Conservation (phyloP, 805 yeast species). For the Metschnikowia peoriensis region DNA sequence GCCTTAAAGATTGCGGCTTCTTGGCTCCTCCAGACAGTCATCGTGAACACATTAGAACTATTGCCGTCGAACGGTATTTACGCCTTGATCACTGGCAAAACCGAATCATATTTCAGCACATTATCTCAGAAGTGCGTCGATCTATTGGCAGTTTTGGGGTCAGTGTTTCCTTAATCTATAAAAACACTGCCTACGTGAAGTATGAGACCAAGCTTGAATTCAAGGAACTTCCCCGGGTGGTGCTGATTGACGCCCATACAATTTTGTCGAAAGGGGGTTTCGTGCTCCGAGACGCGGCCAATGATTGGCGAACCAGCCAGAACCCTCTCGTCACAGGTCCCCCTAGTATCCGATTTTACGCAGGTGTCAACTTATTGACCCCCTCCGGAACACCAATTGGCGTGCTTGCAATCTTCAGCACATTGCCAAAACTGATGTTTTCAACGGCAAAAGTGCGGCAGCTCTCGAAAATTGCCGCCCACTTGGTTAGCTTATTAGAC, state of each 20-base stretch:
- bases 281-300: slow-evolving; percentile 54
- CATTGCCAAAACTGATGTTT: slow-evolving; percentile 37
- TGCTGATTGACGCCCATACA: slow-evolving; percentile 69
- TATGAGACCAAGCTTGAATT: slow-evolving; percentile 47
- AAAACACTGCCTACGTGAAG: slow-evolving; percentile 48
- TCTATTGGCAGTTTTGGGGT: slow-evolving; percentile 50
- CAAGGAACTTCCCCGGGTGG: slow-evolving; percentile 50
- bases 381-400: slow-evolving; percentile 51
- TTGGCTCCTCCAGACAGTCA: slow-evolving; percentile 61
- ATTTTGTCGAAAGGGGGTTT: slow-evolving; percentile 57
- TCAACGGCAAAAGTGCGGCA: slow-evolving; percentile 31
- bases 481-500: slow-evolving; percentile 42
- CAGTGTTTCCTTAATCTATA: slow-evolving; percentile 56
- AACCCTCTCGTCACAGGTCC: slow-evolving; percentile 64
- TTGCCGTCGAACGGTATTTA: slow-evolving; percentile 40
- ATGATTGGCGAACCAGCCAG: slow-evolving; percentile 65
- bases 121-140: slow-evolving; percentile 38
- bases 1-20: slow-evolving; percentile 44
- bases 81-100: slow-evolving; percentile 51
- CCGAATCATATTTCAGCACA: slow-evolving; percentile 34
- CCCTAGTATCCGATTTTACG: slow-evolving; percentile 60
- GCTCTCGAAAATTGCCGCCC: slow-evolving; percentile 39
- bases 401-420: slow-evolving; percentile 56
- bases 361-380: slow-evolving; percentile 56
- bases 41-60: slow-evolving; percentile 46